Percentiles rank a stretch among this genome's conserved stretches.
Conservation (phyloP, 2,329 filamentous ascomycete genomes). For the Colletotrichum eremochloae region DNA sequence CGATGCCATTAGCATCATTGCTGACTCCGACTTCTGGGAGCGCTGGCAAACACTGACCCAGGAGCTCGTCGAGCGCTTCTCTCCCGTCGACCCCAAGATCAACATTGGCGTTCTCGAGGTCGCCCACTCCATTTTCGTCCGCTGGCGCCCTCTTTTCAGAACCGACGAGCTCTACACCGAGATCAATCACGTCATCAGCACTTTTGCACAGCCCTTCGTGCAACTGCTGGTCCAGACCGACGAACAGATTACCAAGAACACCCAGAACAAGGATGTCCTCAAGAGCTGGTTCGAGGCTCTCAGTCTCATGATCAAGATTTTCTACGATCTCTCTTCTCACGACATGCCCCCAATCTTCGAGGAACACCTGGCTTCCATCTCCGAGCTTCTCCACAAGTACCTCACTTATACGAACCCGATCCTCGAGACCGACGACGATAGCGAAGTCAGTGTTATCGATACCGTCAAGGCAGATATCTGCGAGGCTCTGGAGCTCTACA, state of each 20-base stretch:
- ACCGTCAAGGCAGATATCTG: constrained; percentile 94
- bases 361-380: constrained; percentile 83
- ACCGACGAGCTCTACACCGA: constrained; percentile 94
- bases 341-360: constrained; percentile 96
- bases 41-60: constrained; percentile 95
- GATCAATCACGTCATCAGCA: constrained; percentile 93
- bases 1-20: constrained; percentile 96
- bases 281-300: constrained; percentile 86
- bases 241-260: constrained; percentile 79
- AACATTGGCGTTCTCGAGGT: constrained; percentile 97
- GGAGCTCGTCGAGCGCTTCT: constrained; percentile 91
- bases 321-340: constrained; percentile 97
- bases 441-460: constrained; percentile 86
- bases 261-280: constrained; percentile 79
- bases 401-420: constrained; percentile 89
- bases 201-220: constrained; percentile 88
- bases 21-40: constrained; percentile 97
- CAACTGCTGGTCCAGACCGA: constrained; percentile 82
- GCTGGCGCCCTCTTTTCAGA: constrained; percentile 94
- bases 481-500: constrained; percentile 89
- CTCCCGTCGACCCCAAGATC: constrained; percentile 81
- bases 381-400: constrained; percentile 89
- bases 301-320: constrained; percentile 89
- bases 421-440: constrained; percentile 88
- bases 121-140: constrained; percentile 96